Base-by-base conservation (phyloP, 768 basidiomycete species). In the Tricholoma saponaceum region DNA sequence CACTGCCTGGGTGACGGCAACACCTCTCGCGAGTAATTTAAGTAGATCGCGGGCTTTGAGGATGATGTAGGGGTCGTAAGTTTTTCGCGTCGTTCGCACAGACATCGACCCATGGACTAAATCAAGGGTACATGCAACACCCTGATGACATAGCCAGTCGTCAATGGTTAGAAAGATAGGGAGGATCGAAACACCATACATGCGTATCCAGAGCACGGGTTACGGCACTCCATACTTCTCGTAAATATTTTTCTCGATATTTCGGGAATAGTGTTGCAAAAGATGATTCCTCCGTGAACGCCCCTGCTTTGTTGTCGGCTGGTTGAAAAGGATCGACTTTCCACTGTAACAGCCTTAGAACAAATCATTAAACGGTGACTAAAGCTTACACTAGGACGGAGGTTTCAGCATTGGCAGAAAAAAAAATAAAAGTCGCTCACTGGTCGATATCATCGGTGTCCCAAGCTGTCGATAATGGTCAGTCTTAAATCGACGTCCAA, bases 391-490 rank as follows among this genome's bases (percentile, higher is more conserved):
- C 82, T 84, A 60, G 5, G 52, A 53, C 52, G 50, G 33, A 54
- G 6, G 41, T 47, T 43, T 61, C 22, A 64, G 61, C 51, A 49
- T 41, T 54, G 52, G 53, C 33, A 59, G 51, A 50, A n/a, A 23
- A 20, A 54, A 28, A 22, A 22, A n/a, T n/a, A 10, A 20, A 43
- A 12, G 6, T 23, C 8, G 60, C 94, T 86, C 70, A 96, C 94
- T 97, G 95, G 80, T 98, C 92, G 73, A 98, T 94, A 65, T 97
- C 96, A 71, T 98, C 95, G 44, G 95, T 98, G 69, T 98, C 96
- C 96, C 96, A 98, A 67, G 95, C 96, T 98, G 62, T 55, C 63
- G 53, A 66, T 53, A 58, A 30, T 56, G 51, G 60, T 69, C 51
- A 58, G 60, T 35, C 60, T 30, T 2, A 55, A 63, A 37, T 67